phyloP scores from a whole-genome alignment of 441 rosid genomes.

The Theobroma grandiflorum region DNA sequence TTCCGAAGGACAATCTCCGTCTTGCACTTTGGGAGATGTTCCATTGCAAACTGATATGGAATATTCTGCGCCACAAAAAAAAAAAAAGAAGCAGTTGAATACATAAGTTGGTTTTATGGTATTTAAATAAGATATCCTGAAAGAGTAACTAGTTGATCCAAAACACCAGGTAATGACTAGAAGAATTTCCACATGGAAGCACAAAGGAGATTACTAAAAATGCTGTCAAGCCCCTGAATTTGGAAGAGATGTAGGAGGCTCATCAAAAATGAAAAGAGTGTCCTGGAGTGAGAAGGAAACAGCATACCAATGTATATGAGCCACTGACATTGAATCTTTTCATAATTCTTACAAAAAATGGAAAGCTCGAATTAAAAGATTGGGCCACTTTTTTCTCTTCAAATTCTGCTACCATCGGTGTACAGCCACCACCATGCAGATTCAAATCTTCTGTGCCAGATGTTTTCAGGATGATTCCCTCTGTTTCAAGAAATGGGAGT shows the following conservation, averaged over 20 bases:
- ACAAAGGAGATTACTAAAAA: neutral
- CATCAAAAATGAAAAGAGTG: neutral
- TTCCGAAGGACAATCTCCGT: conserved; percentile 60
- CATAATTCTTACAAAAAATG: conserved; percentile 70
- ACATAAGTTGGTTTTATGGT: conserved; percentile 3
- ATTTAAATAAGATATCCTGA: neutral
- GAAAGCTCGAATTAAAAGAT: conserved; percentile 57
- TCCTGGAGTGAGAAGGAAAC: conserved; percentile 17
- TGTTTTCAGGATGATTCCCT: conserved; percentile 31
- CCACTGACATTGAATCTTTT: conserved; percentile 68
- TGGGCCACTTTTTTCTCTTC: conserved; percentile 64
- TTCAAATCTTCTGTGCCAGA: conserved; percentile 35
- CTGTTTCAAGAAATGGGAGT: conserved; percentile 33
- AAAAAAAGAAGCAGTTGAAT: neutral
- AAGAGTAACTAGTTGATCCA: conserved; percentile 3
- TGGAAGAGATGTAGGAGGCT: neutral
- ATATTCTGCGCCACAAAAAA: conserved; percentile 53
- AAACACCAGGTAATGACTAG: neutral
- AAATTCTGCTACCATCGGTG: conserved; percentile 42
- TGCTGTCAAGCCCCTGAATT: neutral
- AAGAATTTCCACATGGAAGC: conserved; percentile 12
- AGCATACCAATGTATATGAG: conserved; percentile 66
- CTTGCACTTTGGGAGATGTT: conserved; percentile 61
- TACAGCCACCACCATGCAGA: conserved; percentile 36
- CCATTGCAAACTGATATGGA: conserved; percentile 64